A percentile compares a stretch with the other conserved stretches of the same genome.
Conservation (phyloP, 2,329 filamentous ascomycete species). For the Fonsecaea erecta region DNA sequence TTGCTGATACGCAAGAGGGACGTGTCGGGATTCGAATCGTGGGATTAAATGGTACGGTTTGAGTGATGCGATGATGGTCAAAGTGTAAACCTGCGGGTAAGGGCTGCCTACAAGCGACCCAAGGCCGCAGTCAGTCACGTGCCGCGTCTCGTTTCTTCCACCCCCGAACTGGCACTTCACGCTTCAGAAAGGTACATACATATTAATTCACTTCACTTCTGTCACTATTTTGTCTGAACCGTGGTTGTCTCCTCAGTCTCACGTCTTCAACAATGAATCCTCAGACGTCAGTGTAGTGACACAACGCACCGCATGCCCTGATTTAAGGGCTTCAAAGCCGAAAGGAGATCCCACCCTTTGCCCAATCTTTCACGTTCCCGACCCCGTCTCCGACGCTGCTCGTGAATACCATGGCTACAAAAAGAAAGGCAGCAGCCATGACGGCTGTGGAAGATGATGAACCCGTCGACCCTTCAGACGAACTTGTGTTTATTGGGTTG, state of each 20-base stretch:
- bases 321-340: not conserved
- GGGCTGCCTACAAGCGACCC: constrained; percentile 20
- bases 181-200: too few relatives aligned
- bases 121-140: constrained; percentile 25
- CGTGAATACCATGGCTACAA: constrained; percentile 74
- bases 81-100: constrained; percentile 20
- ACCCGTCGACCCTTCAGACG: constrained; percentile 88
- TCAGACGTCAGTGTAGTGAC: too few relatives aligned
- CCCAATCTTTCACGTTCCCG: not conserved
- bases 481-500: constrained; percentile 90
- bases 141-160: not conserved
- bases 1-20: constrained; percentile 9
- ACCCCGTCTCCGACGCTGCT: not conserved
- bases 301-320: not conserved
- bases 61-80: constrained; percentile 23
- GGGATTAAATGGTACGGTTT: constrained; percentile 13
- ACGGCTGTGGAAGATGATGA: constrained; percentile 70
- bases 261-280: not conserved
- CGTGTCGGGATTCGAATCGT: constrained; percentile 14
- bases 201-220: not conserved
- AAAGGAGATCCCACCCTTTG: not conserved
- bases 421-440: constrained; percentile 83
- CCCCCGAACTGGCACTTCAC: not conserved
- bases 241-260: not conserved
- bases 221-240: not conserved